Base-by-base conservation (phyloP, 306 rosid species). In the Styphnolobium japonicum region DNA sequence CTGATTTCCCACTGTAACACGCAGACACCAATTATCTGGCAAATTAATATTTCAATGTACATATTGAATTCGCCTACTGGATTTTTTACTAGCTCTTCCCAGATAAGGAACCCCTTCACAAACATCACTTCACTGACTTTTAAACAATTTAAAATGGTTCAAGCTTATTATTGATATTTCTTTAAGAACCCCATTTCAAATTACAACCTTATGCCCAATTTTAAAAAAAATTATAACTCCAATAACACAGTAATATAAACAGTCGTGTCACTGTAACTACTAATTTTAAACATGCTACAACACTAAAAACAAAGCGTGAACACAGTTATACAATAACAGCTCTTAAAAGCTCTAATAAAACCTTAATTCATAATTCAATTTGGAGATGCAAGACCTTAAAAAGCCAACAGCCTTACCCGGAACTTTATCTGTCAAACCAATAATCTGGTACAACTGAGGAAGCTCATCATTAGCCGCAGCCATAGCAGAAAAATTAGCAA, bases 381-480 rank as follows among this genome's bases (percentile, higher is more conserved):
- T 16, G 15, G 37, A 10, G n/a, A 4, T 0, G 7, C 5, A 45
- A 10, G 18, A 46, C 16, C 2, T 14, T 46, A 46, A 46, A 12
- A 14, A 4, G 53, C 53, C n/a, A 46, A 46, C 7, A 1, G 53
- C 31, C 68, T 40, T 62, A 85, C 85, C 81, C 85, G 83, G 81
- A 79, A 85, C 69, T 79, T 77, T 90, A 66, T 89, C 87, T 3
- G 81, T 76, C 83, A 89, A 87, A 61, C 81, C 86, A 25, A 86
- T 27, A 72, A 64, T 81, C 61, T 84, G 81, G 80, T 80, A 90
- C 73, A 92, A 75, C 39, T 85, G 81, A 1, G 84, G 76, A 31
- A 92, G 86, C 39, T 90, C 89, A 46, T 84, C 80, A 51, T 60
- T 73, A 45, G 62, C 87, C 4, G 93, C 90, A 73, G 92, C 80